Percentiles rank a stretch among this genome's conserved stretches.
Conservation (phyloP, 108 stramenopile genomes). For the Cyclotella baltica region DNA sequence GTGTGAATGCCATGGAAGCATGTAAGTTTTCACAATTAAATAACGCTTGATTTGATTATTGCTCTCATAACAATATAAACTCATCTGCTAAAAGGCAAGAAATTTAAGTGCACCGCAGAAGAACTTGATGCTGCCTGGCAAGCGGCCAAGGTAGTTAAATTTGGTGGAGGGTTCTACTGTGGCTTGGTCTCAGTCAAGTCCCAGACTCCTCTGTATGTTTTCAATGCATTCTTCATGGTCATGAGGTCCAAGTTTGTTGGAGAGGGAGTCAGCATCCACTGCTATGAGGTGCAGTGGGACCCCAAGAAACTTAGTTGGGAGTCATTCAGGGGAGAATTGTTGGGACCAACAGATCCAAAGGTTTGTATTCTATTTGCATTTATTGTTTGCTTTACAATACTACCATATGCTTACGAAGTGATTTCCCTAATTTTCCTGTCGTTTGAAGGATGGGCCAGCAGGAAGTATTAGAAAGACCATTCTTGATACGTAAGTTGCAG, state of each 20-base stretch:
- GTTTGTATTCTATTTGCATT: neutral
- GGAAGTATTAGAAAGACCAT: slow-evolving; percentile 85
- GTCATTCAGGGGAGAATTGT: slow-evolving; percentile 79
- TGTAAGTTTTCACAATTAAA: slow-evolving; percentile 35
- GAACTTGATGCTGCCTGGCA: slow-evolving; percentile 85
- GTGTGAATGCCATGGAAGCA: slow-evolving; percentile 91
- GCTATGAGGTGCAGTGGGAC: slow-evolving; percentile 91
- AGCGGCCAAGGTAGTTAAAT: slow-evolving; percentile 83
- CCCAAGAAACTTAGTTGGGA: slow-evolving; percentile 80
- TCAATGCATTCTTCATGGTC: slow-evolving; percentile 96
- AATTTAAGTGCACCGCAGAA: slow-evolving; percentile 72
- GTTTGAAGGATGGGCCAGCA: slow-evolving; percentile 58
- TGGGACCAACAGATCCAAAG: slow-evolving; percentile 92
- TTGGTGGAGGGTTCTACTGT: slow-evolving; percentile 97
- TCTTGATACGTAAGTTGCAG: slow-evolving; percentile 53
- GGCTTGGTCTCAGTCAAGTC: slow-evolving; percentile 69
- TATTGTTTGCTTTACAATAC: neutral
- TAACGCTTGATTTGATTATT: neutral
- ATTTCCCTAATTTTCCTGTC: neutral
- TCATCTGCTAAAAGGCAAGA: slow-evolving; percentile 29
- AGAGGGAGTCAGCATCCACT: slow-evolving; percentile 77
- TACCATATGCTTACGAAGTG: neutral
- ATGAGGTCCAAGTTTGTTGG: slow-evolving; percentile 91
- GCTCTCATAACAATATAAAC: neutral
- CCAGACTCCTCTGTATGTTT: slow-evolving; percentile 78